These are phyloP conservation scores for Bolboschoenoplectus hybrid DNA, from an alignment of 202 grass and related monocot genomes.

Conservation along the genomic window DNA sequence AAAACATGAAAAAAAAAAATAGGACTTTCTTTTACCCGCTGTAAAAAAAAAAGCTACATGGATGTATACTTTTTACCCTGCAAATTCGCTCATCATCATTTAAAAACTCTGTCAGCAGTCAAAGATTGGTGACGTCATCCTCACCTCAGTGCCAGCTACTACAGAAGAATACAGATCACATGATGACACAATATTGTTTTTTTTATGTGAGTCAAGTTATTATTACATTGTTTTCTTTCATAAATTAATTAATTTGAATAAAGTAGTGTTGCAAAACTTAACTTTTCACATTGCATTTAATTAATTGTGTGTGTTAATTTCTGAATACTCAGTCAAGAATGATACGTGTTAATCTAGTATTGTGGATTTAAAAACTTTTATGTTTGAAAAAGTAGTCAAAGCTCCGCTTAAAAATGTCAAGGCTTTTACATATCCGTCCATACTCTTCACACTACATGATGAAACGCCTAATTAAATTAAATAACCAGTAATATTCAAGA, in stretches of 20 bases:
- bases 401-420: too few species aligned
- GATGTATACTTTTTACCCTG: background rate
- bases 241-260: background rate
- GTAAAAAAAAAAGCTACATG: background rate
- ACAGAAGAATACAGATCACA: conserved; percentile 4
- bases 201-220: background rate
- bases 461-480: too few species aligned
- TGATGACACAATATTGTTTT: background rate
- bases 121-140: background rate
- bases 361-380: too few species aligned
- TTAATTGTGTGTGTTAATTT: too few species aligned
- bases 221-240: conserved; percentile 3
- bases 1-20: background rate
- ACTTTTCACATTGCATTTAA: background rate
- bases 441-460: too few species aligned
- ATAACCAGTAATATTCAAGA: too few species aligned
- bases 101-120: background rate
- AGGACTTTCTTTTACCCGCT: background rate
- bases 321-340: too few species aligned
- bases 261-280: background rate
- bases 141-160: background rate
- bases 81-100: background rate
- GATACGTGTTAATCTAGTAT: too few species aligned
- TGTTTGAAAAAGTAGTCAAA: too few species aligned
- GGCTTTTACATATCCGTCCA: too few species aligned